These are phyloP conservation scores for Scedosporium dehoogii DNA, from an alignment of 2,329 filamentous ascomycete genomes.

Conservation along the genomic window DNA sequence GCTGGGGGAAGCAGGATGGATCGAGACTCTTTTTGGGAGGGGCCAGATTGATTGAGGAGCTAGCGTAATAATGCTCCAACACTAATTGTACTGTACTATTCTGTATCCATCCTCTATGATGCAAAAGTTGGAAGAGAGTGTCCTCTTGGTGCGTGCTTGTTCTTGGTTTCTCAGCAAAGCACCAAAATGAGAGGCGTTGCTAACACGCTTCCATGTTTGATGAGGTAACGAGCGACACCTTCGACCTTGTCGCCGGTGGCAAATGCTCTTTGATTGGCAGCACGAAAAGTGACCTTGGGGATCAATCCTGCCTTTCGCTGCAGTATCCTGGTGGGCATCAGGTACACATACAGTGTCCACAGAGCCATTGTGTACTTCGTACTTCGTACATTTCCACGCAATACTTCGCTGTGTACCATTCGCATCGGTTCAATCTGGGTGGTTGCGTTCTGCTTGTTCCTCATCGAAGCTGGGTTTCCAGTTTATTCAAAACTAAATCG, in stretches of 20 bases:
- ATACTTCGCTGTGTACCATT: background rate
- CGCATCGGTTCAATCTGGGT: background rate
- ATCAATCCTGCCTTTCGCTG: background rate
- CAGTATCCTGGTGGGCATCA: background rate
- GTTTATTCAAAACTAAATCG: constrained; percentile 8
- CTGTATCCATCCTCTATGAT: background rate
- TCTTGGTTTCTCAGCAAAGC: too few relatives aligned
- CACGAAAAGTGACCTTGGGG: background rate
- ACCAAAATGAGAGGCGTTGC: too few relatives aligned
- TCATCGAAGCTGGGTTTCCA: background rate
- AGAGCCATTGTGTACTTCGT: background rate
- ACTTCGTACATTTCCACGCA: background rate
- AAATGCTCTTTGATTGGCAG: background rate
- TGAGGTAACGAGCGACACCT: too few relatives aligned
- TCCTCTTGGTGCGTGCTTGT: too few relatives aligned
- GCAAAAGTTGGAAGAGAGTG: background rate
- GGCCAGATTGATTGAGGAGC: background rate
- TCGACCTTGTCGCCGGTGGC: too few relatives aligned
- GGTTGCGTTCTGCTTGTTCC: background rate
- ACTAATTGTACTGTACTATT: background rate
- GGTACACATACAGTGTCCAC: background rate
- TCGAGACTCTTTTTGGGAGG: background rate
- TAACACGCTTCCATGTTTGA: too few relatives aligned
- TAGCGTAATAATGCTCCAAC: background rate
- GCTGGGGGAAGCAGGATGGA: background rate